phyloP scores from a whole-genome alignment of 495 filamentous ascomycete genomes.

The Aspergillus coremiiformis region DNA sequence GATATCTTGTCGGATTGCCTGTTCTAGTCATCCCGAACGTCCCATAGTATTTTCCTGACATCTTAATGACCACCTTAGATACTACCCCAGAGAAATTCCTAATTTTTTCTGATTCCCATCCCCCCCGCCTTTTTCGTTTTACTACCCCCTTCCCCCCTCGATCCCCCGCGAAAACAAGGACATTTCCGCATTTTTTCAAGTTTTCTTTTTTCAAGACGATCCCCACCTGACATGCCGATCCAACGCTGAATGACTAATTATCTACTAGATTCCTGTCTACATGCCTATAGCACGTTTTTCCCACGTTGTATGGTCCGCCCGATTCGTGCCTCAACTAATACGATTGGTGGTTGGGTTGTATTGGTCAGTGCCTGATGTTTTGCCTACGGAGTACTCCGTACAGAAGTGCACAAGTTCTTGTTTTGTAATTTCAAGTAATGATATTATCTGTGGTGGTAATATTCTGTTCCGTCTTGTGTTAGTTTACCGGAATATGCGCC shows the following conservation, averaged over 20 bases:
- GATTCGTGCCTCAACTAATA: too few relatives aligned
- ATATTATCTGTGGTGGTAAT: too few relatives aligned
- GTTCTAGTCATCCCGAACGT: conserved; percentile 2
- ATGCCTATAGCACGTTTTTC: too few relatives aligned
- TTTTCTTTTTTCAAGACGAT: neutral
- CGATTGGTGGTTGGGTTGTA: neutral
- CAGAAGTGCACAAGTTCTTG: too few relatives aligned
- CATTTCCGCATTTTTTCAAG: neutral
- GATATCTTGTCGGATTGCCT: conserved; percentile 1
- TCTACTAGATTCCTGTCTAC: neutral
- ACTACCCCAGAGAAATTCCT: neutral
- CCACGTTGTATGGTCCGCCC: neutral
- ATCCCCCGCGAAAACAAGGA: too few relatives aligned
- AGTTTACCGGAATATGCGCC: too few relatives aligned
- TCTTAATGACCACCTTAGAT: neutral
- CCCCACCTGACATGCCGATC: neutral
- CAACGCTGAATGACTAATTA: too few relatives aligned
- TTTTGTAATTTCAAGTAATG: too few relatives aligned
- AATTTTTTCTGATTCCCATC: neutral
- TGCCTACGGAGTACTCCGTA: too few relatives aligned
- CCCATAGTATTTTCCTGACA: neutral
- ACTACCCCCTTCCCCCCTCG: too few relatives aligned
- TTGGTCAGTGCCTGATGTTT: too few relatives aligned
- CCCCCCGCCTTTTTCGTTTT: neutral
- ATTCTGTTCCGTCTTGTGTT: too few relatives aligned